Conservation (phyloP, 164 flowering plant genomes). For the Saururus chinensis region DNA sequence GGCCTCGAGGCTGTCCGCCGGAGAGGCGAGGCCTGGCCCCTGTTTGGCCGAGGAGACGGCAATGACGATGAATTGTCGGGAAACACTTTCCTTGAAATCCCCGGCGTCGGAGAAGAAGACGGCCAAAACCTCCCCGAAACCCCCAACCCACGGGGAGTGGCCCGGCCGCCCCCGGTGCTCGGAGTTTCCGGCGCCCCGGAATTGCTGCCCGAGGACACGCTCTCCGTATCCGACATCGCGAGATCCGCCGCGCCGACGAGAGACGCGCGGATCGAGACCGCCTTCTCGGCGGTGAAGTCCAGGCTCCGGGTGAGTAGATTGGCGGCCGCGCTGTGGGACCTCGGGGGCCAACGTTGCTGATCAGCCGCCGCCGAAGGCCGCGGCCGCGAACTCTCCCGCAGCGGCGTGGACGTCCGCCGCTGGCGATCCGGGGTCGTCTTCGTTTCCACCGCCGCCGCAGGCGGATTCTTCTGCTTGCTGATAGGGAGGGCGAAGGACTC, state of each 20-base stretch:
- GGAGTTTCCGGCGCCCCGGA: conserved; percentile 45
- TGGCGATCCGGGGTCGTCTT: conserved; percentile 6
- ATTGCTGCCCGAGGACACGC: conserved; percentile 94
- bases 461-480: conserved; percentile 25
- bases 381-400: conserved; percentile 55
- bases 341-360: conserved; percentile 69
- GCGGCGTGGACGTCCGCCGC: conserved; percentile 37
- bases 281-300: conserved; percentile 32
- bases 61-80: conserved; percentile 50
- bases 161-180: conserved; percentile 13
- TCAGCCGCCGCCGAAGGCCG: conserved; percentile 14
- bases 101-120: conserved; percentile 64
- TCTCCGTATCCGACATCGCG: conserved; percentile 80
- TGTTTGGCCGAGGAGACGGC: conserved; percentile 36
- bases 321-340: conserved; percentile 21
- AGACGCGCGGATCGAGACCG: conserved; percentile 31
- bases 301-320: conserved; percentile 50
- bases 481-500: conserved; percentile 82
- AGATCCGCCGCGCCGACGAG: conserved; percentile 32
- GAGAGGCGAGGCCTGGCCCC: conserved; percentile 49
- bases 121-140: conserved; percentile 84
- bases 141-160: conserved; percentile 37
- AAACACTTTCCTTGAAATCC: conserved; percentile 22
- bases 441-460: conserved; percentile 12
- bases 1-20: conserved; percentile 36